Conservation (phyloP, 2,329 filamentous ascomycete genomes). For the Davidsoniella virescens region DNA sequence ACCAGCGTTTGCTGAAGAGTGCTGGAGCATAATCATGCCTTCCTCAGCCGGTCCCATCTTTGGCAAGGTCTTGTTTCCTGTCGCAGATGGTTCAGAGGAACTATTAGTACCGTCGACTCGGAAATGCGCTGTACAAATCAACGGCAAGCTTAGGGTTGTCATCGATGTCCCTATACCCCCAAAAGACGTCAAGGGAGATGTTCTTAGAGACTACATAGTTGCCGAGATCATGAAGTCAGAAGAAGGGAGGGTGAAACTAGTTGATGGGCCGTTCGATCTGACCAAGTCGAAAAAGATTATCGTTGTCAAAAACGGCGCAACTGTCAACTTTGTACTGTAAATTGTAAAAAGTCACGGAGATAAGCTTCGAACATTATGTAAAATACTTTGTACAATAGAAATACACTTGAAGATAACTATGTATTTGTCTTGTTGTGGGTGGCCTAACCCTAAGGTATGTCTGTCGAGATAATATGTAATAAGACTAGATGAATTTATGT, state of each 20-base stretch:
- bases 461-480: too few species aligned
- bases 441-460: too few species aligned
- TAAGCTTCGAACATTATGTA: neutral
- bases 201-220: constrained; percentile 44
- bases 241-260: constrained; percentile 38
- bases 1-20: constrained; percentile 68
- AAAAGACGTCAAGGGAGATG: constrained; percentile 18
- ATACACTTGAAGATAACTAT: too few species aligned
- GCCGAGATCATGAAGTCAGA: constrained; percentile 42
- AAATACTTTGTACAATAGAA: neutral
- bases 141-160: constrained; percentile 59
- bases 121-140: constrained; percentile 56
- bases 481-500: too few species aligned
- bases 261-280: constrained; percentile 28
- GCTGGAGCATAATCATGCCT: constrained; percentile 46
- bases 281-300: constrained; percentile 45
- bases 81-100: constrained; percentile 28
- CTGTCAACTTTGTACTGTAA: constrained; percentile 58
- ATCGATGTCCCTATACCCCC: constrained; percentile 42
- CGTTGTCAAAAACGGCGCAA: constrained; percentile 47
- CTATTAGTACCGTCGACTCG: constrained; percentile 24
- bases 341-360: neutral
- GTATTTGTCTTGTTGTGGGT: too few species aligned
- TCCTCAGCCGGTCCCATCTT: constrained; percentile 23
- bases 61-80: constrained; percentile 39